Evolutionary conservation across 495 filamentous ascomycete species (phyloP).

Genomic region (Astrocystis sublimbata): DNA sequence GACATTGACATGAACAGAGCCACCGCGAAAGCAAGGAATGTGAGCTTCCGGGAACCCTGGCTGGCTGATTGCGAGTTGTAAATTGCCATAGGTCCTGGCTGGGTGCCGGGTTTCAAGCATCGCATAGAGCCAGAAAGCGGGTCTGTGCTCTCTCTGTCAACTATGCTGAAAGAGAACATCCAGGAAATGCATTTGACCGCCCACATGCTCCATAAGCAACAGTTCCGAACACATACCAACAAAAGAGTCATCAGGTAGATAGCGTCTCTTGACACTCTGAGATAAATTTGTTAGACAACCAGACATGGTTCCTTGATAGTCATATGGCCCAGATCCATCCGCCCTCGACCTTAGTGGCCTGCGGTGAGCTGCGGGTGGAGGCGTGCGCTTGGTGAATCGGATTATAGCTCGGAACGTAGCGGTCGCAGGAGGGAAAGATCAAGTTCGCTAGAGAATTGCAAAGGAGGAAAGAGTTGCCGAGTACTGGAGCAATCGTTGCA

Average conservation of each 20-base stretch:
- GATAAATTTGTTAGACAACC: background rate
- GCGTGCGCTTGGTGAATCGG: constrained; percentile 2
- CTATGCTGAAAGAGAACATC: background rate
- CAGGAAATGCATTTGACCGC: background rate
- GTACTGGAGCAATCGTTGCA: constrained; percentile 12
- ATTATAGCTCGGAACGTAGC: constrained; percentile 5
- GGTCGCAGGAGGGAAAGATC: constrained; percentile 12
- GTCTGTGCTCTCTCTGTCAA: background rate
- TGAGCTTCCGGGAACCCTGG: background rate
- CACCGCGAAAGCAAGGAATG: background rate
- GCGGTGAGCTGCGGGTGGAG: constrained; percentile 2
- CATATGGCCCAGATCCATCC: background rate
- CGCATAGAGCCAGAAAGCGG: background rate
- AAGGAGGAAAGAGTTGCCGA: background rate
- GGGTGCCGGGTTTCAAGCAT: background rate
- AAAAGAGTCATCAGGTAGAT: background rate
- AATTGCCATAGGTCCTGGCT: too few species aligned
- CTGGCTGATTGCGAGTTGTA: background rate
- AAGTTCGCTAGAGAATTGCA: constrained; percentile 14
- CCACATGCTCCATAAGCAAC: background rate
- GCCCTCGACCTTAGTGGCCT: background rate
- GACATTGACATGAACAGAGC: background rate
- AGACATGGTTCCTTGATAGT: background rate
- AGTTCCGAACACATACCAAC: background rate
- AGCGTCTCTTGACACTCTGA: background rate